A percentile compares a stretch with the other conserved stretches of the same genome.
These are phyloP conservation scores for Hypoxylon trugodes DNA, from an alignment of 495 filamentous ascomycete genomes.

Conservation along the genomic window DNA sequence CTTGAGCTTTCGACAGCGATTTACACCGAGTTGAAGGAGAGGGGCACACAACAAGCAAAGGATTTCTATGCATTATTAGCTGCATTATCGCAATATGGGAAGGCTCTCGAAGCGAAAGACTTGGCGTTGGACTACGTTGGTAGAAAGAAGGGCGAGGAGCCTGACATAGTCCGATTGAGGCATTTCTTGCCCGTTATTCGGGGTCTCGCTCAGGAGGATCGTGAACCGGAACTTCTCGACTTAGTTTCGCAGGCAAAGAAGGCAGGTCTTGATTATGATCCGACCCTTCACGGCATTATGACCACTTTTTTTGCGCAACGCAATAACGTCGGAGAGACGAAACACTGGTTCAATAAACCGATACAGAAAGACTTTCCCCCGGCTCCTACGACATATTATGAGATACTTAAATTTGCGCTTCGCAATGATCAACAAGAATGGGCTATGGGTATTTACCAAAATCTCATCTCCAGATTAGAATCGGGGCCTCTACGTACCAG, in stretches of 20 bases:
- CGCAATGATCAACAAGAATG: constrained; percentile 67
- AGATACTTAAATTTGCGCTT: constrained; percentile 58
- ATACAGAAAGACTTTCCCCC: constrained; percentile 53
- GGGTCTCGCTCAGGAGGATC: constrained; percentile 72
- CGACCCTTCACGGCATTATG: constrained; percentile 57
- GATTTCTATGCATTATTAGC: constrained; percentile 62
- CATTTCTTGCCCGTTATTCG: constrained; percentile 67
- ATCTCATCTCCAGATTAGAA: constrained; percentile 56
- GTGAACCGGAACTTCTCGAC: constrained; percentile 61
- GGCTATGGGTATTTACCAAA: constrained; percentile 68
- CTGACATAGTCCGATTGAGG: constrained; percentile 34
- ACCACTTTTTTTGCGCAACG: constrained; percentile 59
- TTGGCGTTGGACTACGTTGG: constrained; percentile 55
- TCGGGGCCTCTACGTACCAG: constrained; percentile 35
- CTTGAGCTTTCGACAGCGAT: constrained; percentile 64
- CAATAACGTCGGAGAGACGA: constrained; percentile 62
- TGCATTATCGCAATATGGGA: constrained; percentile 66
- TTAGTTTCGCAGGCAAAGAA: constrained; percentile 47
- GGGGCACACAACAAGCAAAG: constrained; percentile 22
- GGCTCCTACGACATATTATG: constrained; percentile 55
- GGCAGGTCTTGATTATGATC: constrained; percentile 45
- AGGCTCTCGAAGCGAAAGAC: constrained; percentile 65
- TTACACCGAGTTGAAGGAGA: constrained; percentile 60
- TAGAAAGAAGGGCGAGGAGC: constrained; percentile 30
- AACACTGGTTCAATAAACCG: constrained; percentile 71